These are phyloP conservation scores for Parietaria judaica DNA, from an alignment of 306 rosid genomes.

Conservation along the genomic window DNA sequence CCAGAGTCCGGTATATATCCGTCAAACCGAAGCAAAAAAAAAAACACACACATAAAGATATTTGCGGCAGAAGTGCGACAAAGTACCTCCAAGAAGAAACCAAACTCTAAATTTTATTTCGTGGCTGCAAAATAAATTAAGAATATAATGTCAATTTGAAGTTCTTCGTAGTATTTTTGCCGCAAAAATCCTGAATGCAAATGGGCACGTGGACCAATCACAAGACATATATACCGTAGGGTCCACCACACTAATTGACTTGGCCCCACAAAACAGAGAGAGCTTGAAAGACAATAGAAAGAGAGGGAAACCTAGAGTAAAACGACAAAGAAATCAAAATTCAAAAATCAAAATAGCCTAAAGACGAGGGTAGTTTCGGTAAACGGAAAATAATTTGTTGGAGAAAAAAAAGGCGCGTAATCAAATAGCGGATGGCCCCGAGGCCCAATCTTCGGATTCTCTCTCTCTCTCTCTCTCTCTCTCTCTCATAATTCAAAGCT, in stretches of 20 bases:
- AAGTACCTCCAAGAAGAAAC: too few relatives aligned
- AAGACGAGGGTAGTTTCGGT: slow-evolving; percentile 4
- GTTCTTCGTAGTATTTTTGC: too few relatives aligned
- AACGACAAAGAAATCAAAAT: not conserved
- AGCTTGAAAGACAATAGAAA: not conserved
- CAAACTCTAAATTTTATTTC: too few relatives aligned
- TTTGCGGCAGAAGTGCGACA: too few relatives aligned
- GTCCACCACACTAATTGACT: not conserved
- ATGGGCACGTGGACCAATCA: too few relatives aligned
- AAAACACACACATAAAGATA: too few relatives aligned
- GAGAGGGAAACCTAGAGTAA: not conserved
- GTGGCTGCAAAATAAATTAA: too few relatives aligned
- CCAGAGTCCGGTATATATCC: too few relatives aligned
- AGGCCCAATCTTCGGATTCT: slow-evolving; percentile 8
- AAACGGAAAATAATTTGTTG: not conserved
- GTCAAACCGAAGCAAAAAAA: too few relatives aligned
- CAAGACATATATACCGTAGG: not conserved
- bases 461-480: slow-evolving; percentile 2
- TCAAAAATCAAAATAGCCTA: not conserved
- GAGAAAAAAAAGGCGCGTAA: slow-evolving; percentile 11
- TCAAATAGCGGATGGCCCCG: not conserved
- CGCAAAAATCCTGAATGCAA: too few relatives aligned
- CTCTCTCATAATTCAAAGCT: not conserved
- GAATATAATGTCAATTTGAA: too few relatives aligned
- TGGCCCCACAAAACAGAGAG: not conserved